Percentiles rank a stretch among this genome's conserved stretches.
These are phyloP conservation scores for Gilbertella persicaria DNA, from an alignment of 371 early-diverging fungal genomes.

Conservation along the genomic window DNA sequence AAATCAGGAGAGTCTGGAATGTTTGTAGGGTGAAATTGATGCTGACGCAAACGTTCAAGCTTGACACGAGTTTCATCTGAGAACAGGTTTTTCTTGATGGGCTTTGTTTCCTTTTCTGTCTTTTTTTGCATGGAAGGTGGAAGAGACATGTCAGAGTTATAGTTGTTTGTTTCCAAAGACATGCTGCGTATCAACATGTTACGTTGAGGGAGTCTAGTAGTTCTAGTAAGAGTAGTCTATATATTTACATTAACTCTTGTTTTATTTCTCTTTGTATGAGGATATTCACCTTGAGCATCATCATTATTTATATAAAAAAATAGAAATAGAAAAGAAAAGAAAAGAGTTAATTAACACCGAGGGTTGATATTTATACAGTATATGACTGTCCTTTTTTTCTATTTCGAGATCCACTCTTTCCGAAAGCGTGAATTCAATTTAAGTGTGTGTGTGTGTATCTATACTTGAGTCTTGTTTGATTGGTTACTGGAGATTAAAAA, in stretches of 20 bases:
- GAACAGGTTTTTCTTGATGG: constrained; percentile 16
- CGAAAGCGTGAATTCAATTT: too few species aligned
- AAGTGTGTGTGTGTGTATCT: too few species aligned
- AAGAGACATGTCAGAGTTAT: constrained; percentile 7
- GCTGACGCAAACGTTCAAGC: constrained; percentile 40
- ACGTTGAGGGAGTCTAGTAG: not conserved
- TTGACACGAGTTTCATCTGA: constrained; percentile 40
- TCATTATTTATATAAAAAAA: not conserved
- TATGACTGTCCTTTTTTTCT: too few species aligned
- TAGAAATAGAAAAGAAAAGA: constrained; percentile 3
- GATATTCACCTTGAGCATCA: constrained; percentile 14
- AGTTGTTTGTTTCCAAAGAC: constrained; percentile 20
- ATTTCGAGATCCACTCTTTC: too few species aligned
- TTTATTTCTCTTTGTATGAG: not conserved
- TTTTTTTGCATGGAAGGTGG: constrained; percentile 25
- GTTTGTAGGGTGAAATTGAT: constrained; percentile 52
- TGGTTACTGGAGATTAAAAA: too few species aligned
- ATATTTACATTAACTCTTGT: not conserved
- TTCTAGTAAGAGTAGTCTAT: not conserved
- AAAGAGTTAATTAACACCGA: not conserved
- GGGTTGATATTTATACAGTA: not conserved
- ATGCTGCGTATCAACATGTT: constrained; percentile 11
- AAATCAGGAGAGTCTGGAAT: constrained; percentile 64
- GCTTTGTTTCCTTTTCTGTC: constrained; percentile 10
- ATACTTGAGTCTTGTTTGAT: too few species aligned